phyloP scores from a whole-genome alignment of 2,329 filamentous ascomycete genomes.

The Dryadomyces sulphureus region DNA sequence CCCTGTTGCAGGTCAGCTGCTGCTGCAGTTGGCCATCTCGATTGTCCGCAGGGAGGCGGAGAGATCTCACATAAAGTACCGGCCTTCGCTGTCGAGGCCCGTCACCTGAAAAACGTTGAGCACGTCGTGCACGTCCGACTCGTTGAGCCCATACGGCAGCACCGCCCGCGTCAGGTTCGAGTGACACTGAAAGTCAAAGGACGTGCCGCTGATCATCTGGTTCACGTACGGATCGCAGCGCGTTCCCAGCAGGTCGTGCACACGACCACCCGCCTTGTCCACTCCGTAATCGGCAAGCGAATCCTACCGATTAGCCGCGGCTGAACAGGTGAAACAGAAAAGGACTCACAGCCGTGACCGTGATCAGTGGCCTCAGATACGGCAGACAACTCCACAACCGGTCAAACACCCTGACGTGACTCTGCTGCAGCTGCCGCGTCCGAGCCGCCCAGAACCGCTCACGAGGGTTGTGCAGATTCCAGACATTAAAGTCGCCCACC shows the following conservation, averaged over 20 bases:
- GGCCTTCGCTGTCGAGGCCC: slow-evolving; percentile 53
- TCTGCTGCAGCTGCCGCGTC: slow-evolving; percentile 64
- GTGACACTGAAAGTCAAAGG: slow-evolving; percentile 73
- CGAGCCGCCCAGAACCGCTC: slow-evolving; percentile 73
- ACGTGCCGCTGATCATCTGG: slow-evolving; percentile 51
- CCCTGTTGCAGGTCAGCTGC: slow-evolving; percentile 2
- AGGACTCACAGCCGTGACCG: slow-evolving; percentile 35
- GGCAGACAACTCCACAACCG: slow-evolving; percentile 66
- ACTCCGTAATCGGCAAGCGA: slow-evolving; percentile 46
- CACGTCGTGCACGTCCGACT: slow-evolving; percentile 70
- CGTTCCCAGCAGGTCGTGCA: slow-evolving; percentile 71
- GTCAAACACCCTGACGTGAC: slow-evolving; percentile 58
- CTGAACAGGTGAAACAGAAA: no score
- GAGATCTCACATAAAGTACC: slow-evolving; percentile 58
- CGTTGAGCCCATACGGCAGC: slow-evolving; percentile 49
- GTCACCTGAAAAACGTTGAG: slow-evolving; percentile 81
- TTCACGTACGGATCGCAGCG: slow-evolving; percentile 79
- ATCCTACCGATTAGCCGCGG: slow-evolving; percentile 26
- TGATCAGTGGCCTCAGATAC: slow-evolving; percentile 60
- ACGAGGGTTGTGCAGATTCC: slow-evolving; percentile 60
- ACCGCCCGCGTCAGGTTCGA: slow-evolving; percentile 67
- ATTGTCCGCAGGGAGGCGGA: neutral
- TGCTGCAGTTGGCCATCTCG: neutral
- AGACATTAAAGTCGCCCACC: slow-evolving; percentile 74
- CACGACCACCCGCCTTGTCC: slow-evolving; percentile 47